Evolutionary conservation across 2,329 filamentous ascomycete genomes (phyloP).

Genomic region (Myriosclerotinia duriaeana): DNA sequence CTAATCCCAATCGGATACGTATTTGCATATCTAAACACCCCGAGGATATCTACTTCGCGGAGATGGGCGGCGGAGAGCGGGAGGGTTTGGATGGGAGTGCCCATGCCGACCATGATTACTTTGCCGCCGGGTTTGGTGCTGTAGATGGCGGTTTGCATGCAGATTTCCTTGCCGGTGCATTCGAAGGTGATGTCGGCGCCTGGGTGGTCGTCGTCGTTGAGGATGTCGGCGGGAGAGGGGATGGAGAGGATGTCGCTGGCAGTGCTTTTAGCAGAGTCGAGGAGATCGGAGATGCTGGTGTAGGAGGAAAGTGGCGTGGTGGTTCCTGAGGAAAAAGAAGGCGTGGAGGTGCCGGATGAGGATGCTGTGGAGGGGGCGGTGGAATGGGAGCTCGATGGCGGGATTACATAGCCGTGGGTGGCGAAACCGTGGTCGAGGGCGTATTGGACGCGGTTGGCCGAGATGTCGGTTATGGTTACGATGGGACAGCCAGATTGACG

Average conservation of each 20-base stretch:
- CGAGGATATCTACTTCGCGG: conserved; percentile 75
- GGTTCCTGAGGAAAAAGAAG: conserved; percentile 27
- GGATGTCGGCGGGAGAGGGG: conserved; percentile 33
- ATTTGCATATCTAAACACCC: conserved; percentile 75
- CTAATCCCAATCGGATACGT: conserved; percentile 71
- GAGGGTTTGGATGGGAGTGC: conserved; percentile 71
- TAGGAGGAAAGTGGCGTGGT: conserved; percentile 46
- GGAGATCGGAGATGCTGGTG: conserved; percentile 44
- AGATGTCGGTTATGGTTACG: conserved; percentile 61
- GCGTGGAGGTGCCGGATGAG: conserved; percentile 10
- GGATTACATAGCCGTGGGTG: conserved; percentile 57
- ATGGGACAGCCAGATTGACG: conserved; percentile 58
- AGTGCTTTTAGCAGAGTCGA: conserved; percentile 52
- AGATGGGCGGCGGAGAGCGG: conserved; percentile 71
- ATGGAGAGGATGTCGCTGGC: conserved; percentile 51
- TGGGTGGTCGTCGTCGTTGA: conserved; percentile 45
- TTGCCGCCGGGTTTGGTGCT: conserved; percentile 69
- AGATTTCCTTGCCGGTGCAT: conserved; percentile 73
- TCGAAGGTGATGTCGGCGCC: conserved; percentile 72
- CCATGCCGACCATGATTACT: conserved; percentile 77
- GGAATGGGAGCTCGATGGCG: conserved; percentile 49
- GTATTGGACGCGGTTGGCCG: conserved; percentile 59
- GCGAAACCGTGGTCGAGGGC: conserved; percentile 59
- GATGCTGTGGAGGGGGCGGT: conserved; percentile 44
- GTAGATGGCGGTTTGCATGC: conserved; percentile 73